These are phyloP conservation scores for Lactifluus hygrophoroides DNA, from an alignment of 768 basidiomycete species.

Conservation along the genomic window DNA sequence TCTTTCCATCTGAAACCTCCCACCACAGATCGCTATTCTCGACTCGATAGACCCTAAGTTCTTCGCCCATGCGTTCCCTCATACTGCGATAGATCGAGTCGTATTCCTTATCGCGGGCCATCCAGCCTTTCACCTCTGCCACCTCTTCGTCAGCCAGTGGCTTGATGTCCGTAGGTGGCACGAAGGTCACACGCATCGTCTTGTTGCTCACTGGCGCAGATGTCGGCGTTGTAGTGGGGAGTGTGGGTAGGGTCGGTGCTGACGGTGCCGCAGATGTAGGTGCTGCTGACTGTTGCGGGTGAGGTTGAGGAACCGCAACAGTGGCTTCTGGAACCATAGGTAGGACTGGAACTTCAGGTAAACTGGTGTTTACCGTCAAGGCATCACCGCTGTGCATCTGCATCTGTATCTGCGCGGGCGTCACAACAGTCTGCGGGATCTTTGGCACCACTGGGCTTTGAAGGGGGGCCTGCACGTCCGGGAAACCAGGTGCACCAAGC, in stretches of 20 bases:
- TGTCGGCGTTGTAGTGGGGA: slow-evolving; percentile 35
- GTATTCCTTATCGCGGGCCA: slow-evolving; percentile 52
- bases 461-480: slow-evolving; percentile 14
- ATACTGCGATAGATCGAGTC: slow-evolving; percentile 41
- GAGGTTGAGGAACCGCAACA: slow-evolving; percentile 20
- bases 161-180: slow-evolving; percentile 50
- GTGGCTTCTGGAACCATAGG: slow-evolving; percentile 12
- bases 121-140: slow-evolving; percentile 48
- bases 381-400: slow-evolving; percentile 12
- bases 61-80: slow-evolving; percentile 44
- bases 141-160: slow-evolving; percentile 45
- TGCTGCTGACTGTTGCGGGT: slow-evolving; percentile 14
- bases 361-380: slow-evolving; percentile 6
- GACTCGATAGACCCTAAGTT: slow-evolving; percentile 37
- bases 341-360: slow-evolving; percentile 13
- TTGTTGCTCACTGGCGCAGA: slow-evolving; percentile 42
- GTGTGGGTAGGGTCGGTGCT: slow-evolving; percentile 26
- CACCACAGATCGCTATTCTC: slow-evolving; percentile 48
- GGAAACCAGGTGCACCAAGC: slow-evolving; percentile 22
- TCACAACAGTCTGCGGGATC: slow-evolving; percentile 3
- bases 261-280: slow-evolving; percentile 20
- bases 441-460: slow-evolving; percentile 14
- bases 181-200: slow-evolving; percentile 50
- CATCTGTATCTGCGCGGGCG: slow-evolving; percentile 13
- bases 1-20: slow-evolving; percentile 47